These are phyloP conservation scores for Trypanosoma melophagium DNA, from an alignment of 208 protist species.

Conservation along the genomic window DNA sequence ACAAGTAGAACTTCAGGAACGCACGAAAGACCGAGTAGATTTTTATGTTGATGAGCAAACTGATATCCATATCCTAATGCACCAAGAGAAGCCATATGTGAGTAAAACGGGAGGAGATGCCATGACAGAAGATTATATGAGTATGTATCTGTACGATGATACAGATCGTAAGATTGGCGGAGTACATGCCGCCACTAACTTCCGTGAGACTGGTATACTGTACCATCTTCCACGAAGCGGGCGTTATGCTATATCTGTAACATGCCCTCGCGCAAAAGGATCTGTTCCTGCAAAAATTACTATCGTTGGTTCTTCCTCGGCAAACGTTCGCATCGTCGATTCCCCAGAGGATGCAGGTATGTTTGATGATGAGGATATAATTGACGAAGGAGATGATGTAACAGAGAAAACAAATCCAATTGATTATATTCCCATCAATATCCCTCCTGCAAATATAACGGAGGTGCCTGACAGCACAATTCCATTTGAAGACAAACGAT, in stretches of 20 bases:
- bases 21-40: constrained; percentile 36
- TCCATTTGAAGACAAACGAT: constrained; percentile 67
- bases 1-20: constrained; percentile 22
- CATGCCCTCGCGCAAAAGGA: constrained; percentile 27
- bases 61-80: constrained; percentile 36
- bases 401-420: constrained; percentile 35
- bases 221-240: constrained; percentile 31
- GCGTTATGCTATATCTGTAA: constrained; percentile 36
- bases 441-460: constrained; percentile 33
- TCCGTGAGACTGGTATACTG: constrained; percentile 27
- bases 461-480: constrained; percentile 59
- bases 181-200: constrained; percentile 37
- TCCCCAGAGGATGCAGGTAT: constrained; percentile 43
- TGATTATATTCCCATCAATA: constrained; percentile 53
- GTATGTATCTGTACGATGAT: constrained; percentile 38
- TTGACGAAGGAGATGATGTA: constrained; percentile 62
- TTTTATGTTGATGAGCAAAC: constrained; percentile 30
- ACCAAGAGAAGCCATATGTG: constrained; percentile 30
- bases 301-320: constrained; percentile 33
- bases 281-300: constrained; percentile 25
- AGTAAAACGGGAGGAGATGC: constrained; percentile 34
- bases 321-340: constrained; percentile 33
- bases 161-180: constrained; percentile 37
- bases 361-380: constrained; percentile 77
- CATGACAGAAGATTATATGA: constrained; percentile 36